Base-by-base conservation (phyloP, 2,329 filamentous ascomycete species). In the Talaromyces sp. region DNA sequence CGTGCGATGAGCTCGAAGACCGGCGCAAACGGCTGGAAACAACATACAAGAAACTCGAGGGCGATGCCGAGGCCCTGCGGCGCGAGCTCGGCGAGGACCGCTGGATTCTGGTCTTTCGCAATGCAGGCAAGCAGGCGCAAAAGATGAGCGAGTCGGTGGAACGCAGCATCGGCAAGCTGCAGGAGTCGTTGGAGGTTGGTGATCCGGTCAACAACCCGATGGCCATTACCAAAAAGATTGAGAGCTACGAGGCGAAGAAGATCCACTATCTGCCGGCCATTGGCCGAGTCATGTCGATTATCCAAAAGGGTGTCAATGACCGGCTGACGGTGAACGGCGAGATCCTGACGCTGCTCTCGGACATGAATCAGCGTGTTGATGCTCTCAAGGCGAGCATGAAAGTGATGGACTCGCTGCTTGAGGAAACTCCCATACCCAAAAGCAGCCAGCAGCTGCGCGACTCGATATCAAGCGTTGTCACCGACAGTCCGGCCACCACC, bases 111-210 rank as follows among this genome's bases (percentile, higher is more conserved):
- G 93, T 98, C 40, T 99, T 99, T 79, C 87, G 94, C 61, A 94
- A 95, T 66, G 95, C 95, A 16, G 93, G 92, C 14, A 85, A 89
- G 61, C 92, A 97, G 76, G 94, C 95, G 4, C 87, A 95, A 68
- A 96, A 96, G 79, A 96, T 99, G 92, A 94, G 92, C 72, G 92
- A 96, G 68, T 97, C 93, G 3, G 91, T 98, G 27, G 91, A 96
- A 72, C 85, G 94, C 65, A 96, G 92, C 72, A 86, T 96, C 62
- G 77, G 82, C 54, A 96, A 96, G 76, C 82, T 99, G 40, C 87
- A 85, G 65, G 92, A 96, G 71, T 88, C 87, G 4, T 81, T 96
- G 16, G 91, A 96, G 62, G 82, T 86, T 10, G 88, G 88, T 7
- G 83, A 89, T 69, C 89, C 95, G 66, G 77, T 92, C 63, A 89